Evolutionary conservation across 2,329 filamentous ascomycete species (phyloP), one percentile per base, ranked within the genome.

Genomic region (Proliferodiscus dingleyae): DNA sequence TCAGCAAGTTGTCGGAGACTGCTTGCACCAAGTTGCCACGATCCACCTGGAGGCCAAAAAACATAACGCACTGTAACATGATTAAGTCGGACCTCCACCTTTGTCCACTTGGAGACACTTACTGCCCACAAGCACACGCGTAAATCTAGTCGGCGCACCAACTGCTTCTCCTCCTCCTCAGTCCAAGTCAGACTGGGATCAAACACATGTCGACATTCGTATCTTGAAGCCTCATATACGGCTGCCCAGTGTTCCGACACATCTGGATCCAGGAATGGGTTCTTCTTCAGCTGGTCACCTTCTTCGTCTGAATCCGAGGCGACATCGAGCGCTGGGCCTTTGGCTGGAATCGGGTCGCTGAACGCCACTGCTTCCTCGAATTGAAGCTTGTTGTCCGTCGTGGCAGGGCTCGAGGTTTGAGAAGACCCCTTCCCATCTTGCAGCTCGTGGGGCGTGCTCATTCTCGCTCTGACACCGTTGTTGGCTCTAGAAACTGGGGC

Each of bases 11-110:
- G 22, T 59, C 80, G 0, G 77, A 78, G 13, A 80, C 64, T 7
- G 78, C 81, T 59, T 80, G 79, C 3, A 54, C 50, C 10, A 83
- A 68, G 54, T 83, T 84, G 22, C 73, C 72, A 18, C 80, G 68
- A 61, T 83, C 78, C 21, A 83, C 66, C 52, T 83, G 75, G 5
- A 83, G 68, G 1, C 74, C 75, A 52, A 81, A 80, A 59, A 83
- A 82, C 62, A 81, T 81, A 24, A 81, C 51, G 47, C 75, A 80
- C 24, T 26, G 11, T 26, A 6, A 13, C 18, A 34, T 9, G 5
- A 34, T 9, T 16, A 33, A 19, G 15, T 34, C 32, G 11, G 6
- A 26, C 24, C 6, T 11, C 11, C 24, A 6, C 24, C 6, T 26
- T 26, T 26, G 11, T 11, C 6, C 24, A 6, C 24, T 26, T 26